Conservation (phyloP, 371 early-diverging fungal genomes). For the Lichtheimia hyalospora region DNA sequence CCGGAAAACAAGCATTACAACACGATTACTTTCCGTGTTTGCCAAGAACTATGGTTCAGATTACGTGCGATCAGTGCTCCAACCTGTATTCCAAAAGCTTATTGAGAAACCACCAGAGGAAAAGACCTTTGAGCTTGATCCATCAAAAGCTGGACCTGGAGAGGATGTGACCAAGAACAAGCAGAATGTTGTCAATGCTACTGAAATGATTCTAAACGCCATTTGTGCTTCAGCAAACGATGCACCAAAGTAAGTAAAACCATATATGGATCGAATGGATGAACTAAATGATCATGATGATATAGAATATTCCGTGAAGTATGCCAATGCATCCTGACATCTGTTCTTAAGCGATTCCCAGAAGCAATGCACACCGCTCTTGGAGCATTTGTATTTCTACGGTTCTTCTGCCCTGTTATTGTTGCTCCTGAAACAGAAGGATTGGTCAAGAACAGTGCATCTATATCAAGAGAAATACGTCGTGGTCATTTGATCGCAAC, state of each 20-base stretch:
- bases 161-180: conserved; percentile 64
- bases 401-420: conserved; percentile 92
- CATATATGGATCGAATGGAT: not conserved
- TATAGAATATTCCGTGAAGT: conserved; percentile 67
- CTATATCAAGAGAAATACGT: conserved; percentile 22
- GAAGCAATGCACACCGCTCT: conserved; percentile 81
- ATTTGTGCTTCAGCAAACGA: conserved; percentile 69
- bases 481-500: conserved; percentile 84
- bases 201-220: conserved; percentile 72
- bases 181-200: conserved; percentile 72
- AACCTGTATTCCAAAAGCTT: conserved; percentile 64
- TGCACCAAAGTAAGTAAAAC: conserved; percentile 57
- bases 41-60: conserved; percentile 73
- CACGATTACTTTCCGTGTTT: conserved; percentile 76
- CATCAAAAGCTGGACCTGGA: conserved; percentile 62
- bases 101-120: conserved; percentile 29
- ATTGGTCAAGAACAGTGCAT: conserved; percentile 30
- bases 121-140: conserved; percentile 77
- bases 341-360: conserved; percentile 80
- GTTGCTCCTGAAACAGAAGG: conserved; percentile 74
- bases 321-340: conserved; percentile 67
- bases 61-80: conserved; percentile 77
- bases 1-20: conserved; percentile 87
- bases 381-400: conserved; percentile 89
- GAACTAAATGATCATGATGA: not conserved